Evolutionary conservation across 2,329 filamentous ascomycete genomes (phyloP).

Genomic region (Colletotrichum plurivorum): DNA sequence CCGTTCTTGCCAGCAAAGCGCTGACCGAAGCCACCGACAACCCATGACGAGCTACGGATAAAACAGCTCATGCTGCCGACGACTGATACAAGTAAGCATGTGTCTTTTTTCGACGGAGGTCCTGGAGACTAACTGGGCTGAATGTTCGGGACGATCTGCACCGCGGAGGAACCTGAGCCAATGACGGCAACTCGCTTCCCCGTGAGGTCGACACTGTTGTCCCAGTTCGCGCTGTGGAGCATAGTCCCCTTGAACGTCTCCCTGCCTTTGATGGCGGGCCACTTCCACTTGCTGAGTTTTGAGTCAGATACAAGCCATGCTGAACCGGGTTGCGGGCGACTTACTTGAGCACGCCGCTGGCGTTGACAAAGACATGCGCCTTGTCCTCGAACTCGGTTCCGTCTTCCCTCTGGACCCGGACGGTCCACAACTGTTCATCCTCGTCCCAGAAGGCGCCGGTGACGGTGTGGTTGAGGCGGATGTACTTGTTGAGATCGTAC

Average conservation of each 20-base stretch:
- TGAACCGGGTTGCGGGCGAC: conserved; percentile 45
- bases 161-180: conserved; percentile 47
- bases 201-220: conserved; percentile 42
- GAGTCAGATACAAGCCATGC: not conserved
- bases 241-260: conserved; percentile 48
- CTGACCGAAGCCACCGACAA: conserved; percentile 62
- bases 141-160: conserved; percentile 52
- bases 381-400: conserved; percentile 37
- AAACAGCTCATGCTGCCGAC: conserved; percentile 40
- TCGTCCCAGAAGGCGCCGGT: conserved; percentile 44
- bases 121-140: conserved; percentile 24
- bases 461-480: conserved; percentile 42
- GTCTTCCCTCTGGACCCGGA: conserved; percentile 38
- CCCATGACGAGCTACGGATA: conserved; percentile 60
- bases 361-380: conserved; percentile 48
- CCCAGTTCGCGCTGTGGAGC: conserved; percentile 50
- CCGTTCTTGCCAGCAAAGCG: conserved; percentile 61
- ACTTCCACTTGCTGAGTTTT: conserved; percentile 45
- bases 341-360: conserved; percentile 60
- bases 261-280: conserved; percentile 49
- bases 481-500: conserved; percentile 43
- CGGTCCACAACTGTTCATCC: conserved; percentile 40
- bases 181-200: conserved; percentile 49
- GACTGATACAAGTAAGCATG: not conserved
- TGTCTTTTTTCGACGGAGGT: not conserved